Conservation (phyloP, 2,329 filamentous ascomycete species). For the Pseudopyricularia cyperi region DNA sequence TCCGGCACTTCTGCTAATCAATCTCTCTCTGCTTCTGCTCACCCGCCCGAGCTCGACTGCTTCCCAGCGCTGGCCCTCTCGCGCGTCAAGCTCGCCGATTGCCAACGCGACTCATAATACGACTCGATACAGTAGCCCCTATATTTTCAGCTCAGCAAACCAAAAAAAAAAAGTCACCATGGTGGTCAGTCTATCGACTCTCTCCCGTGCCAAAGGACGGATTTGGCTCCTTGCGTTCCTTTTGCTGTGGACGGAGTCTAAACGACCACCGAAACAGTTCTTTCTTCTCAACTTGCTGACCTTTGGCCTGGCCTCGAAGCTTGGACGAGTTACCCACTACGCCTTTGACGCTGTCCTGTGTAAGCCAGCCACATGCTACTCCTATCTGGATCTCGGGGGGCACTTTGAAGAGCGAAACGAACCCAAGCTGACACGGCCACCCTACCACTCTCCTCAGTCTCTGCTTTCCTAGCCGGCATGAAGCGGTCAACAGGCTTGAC, state of each 20-base stretch:
- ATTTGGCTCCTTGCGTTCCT: conserved; percentile 3
- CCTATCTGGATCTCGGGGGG: neutral
- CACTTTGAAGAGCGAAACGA: neutral
- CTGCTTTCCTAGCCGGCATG: conserved; percentile 90
- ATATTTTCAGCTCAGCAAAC: no score
- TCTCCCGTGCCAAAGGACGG: conserved; percentile 3
- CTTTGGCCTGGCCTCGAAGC: conserved; percentile 60
- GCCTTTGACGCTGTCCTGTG: conserved; percentile 89
- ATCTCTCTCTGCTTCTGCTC: neutral
- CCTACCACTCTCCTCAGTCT: conserved; percentile 43
- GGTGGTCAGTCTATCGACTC: conserved; percentile 9
- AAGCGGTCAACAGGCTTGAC: conserved; percentile 95
- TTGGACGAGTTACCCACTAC: conserved; percentile 88
- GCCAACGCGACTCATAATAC: neutral
- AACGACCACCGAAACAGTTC: conserved; percentile 14
- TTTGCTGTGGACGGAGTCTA: conserved; percentile 20
- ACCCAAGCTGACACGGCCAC: neutral
- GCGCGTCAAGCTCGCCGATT: neutral
- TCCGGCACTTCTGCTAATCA: neutral
- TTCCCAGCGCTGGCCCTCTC: neutral
- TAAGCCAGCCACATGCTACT: conserved; percentile 32
- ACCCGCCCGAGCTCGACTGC: neutral
- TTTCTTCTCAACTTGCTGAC: conserved; percentile 56
- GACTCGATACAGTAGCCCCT: neutral
- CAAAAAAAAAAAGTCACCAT: conserved; percentile 6